Percentiles rank a stretch among this genome's conserved stretches.
Evolutionary conservation across 495 filamentous ascomycete genomes (phyloP).

Genomic region (Penicillium ochrochloron): DNA sequence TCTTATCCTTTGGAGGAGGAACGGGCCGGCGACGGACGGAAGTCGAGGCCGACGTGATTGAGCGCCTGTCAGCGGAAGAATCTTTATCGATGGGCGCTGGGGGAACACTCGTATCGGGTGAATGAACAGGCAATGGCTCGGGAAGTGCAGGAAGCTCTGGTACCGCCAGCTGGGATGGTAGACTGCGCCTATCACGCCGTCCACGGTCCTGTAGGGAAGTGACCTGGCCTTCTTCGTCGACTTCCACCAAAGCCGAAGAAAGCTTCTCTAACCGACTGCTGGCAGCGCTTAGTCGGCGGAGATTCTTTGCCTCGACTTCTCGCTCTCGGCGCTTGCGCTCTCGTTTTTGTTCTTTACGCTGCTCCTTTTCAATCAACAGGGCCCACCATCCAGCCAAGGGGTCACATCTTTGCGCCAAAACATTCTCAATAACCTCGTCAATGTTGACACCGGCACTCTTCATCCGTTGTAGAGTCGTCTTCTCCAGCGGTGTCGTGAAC

Average conservation of each 20-base stretch:
- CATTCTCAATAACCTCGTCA: conserved; percentile 91
- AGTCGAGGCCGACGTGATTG: conserved; percentile 62
- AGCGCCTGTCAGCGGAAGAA: conserved; percentile 58
- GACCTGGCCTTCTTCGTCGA: conserved; percentile 69
- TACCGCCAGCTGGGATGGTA: conserved; percentile 53
- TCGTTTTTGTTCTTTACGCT: conserved; percentile 81
- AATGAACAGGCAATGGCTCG: conserved; percentile 53
- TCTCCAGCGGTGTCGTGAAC: conserved; percentile 87
- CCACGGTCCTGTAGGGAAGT: conserved; percentile 48
- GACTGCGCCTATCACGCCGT: conserved; percentile 61
- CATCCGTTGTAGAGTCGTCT: conserved; percentile 91
- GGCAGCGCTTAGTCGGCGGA: conserved; percentile 81
- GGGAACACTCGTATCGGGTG: conserved; percentile 52
- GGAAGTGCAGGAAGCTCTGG: conserved; percentile 76
- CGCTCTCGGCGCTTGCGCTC: conserved; percentile 85
- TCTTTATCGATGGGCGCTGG: conserved; percentile 78
- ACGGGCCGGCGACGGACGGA: conserved; percentile 68
- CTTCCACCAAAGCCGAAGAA: conserved; percentile 72
- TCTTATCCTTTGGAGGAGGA: conserved; percentile 83
- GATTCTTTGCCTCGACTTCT: conserved; percentile 78
- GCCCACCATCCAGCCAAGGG: conserved; percentile 95
- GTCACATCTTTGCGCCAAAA: conserved; percentile 87
- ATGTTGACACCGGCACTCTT: conserved; percentile 93
- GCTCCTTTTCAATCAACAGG: conserved; percentile 91
- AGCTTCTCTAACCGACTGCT: conserved; percentile 82